Conservation (phyloP, 2,329 filamentous ascomycete genomes). For the Periglandula ipomoeae region DNA sequence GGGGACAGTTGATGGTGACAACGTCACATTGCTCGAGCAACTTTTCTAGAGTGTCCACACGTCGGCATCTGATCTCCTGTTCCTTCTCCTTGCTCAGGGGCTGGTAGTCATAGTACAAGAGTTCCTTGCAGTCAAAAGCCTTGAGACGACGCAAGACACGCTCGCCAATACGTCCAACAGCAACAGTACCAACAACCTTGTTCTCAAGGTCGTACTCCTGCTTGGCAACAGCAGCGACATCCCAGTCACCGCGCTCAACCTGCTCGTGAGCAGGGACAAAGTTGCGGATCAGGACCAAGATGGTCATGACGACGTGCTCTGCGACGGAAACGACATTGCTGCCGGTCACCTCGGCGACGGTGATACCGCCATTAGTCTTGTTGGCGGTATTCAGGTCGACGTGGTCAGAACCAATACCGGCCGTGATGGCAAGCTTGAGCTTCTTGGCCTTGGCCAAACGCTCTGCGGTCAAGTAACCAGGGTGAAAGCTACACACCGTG, state of each 20-base stretch:
- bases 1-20: slow-evolving; percentile 98
- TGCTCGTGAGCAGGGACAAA: slow-evolving; percentile 96
- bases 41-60: slow-evolving; percentile 84
- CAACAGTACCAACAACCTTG: slow-evolving; percentile 97
- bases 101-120: slow-evolving; percentile 99
- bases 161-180: slow-evolving; percentile 95
- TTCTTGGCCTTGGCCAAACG: slow-evolving; percentile 98
- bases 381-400: slow-evolving; percentile 95
- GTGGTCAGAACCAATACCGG: slow-evolving; percentile 97
- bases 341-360: slow-evolving; percentile 94
- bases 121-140: slow-evolving; percentile 98
- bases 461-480: slow-evolving; percentile 93
- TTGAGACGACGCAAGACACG: slow-evolving; percentile 93
- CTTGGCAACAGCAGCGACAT: slow-evolving; percentile 93
- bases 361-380: slow-evolving; percentile 96
- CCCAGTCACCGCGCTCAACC: slow-evolving; percentile 82
- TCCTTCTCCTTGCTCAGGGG: slow-evolving; percentile 76
- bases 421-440: slow-evolving; percentile 92
- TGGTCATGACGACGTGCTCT: slow-evolving; percentile 99
- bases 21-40: slow-evolving; percentile 91
- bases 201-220: slow-evolving; percentile 95
- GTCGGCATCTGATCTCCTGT: slow-evolving; percentile 89
- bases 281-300: slow-evolving; percentile 91
- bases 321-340: slow-evolving; percentile 98
- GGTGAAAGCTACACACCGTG: slow-evolving; percentile 66